Conservation (phyloP, 192 early-diverging fungal genomes). For the Coemansia sp. region DNA sequence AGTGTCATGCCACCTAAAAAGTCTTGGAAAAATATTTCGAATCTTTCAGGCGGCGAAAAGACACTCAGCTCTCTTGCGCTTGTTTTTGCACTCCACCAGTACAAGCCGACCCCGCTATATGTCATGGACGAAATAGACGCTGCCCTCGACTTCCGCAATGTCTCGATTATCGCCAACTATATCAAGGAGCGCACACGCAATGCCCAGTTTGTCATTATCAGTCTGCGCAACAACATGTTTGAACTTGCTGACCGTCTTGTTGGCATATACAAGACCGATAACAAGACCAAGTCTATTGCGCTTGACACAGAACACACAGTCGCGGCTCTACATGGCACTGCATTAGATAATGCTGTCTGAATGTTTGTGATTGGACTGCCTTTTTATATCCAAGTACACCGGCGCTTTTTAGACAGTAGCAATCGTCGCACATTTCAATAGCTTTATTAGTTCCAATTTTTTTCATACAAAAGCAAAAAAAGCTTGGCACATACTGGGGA, state of each 20-base stretch:
- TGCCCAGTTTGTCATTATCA: slow-evolving; percentile 99
- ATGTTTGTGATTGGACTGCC: neutral
- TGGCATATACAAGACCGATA: slow-evolving; percentile 96
- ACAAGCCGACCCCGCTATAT: slow-evolving; percentile 98
- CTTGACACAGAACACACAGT: slow-evolving; percentile 44
- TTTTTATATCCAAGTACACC: neutral
- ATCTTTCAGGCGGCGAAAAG: slow-evolving; percentile 99
- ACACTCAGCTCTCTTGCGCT: slow-evolving; percentile 97
- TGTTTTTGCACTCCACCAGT: slow-evolving; percentile 98
- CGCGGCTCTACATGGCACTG: slow-evolving; percentile 7
- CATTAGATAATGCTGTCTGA: slow-evolving; percentile 6
- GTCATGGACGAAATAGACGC: slow-evolving; percentile 99
- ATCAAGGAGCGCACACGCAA: slow-evolving; percentile 96
- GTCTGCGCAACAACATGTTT: slow-evolving; percentile 99
- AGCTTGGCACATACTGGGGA: no score
- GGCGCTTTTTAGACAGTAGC: neutral
- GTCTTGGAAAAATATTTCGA: slow-evolving; percentile 99
- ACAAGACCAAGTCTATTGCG: slow-evolving; percentile 76
- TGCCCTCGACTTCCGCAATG: slow-evolving; percentile 97
- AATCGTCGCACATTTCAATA: neutral
- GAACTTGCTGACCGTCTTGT: slow-evolving; percentile 97
- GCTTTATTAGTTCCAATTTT: neutral
- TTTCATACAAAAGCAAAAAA: no score
- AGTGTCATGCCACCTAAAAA: slow-evolving; percentile 99
- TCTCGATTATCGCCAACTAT: slow-evolving; percentile 98